Percentiles rank a stretch among this genome's conserved stretches.
Conservation (phyloP, 106 monocot species). For the Dioscorea dumetorum region DNA sequence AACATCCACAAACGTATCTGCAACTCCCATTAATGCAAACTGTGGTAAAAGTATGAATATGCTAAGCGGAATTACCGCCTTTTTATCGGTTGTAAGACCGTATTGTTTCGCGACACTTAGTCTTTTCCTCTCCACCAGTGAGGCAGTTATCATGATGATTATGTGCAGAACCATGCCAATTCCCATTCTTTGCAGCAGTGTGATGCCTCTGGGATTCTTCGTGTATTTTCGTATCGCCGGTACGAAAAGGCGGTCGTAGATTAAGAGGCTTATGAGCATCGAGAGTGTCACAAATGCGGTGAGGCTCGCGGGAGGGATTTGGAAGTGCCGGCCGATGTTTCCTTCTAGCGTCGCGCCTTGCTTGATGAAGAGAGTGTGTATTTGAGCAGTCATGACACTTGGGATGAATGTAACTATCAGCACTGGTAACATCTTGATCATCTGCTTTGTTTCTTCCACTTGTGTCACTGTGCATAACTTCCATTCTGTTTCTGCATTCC, state of each 20-base stretch:
- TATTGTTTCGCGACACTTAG: slow-evolving; percentile 7
- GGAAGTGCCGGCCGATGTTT: slow-evolving; percentile 13
- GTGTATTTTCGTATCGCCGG: slow-evolving; percentile 19
- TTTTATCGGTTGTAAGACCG: neutral
- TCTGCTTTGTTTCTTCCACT: slow-evolving; percentile 33
- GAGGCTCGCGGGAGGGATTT: slow-evolving; percentile 18
- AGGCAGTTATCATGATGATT: slow-evolving; percentile 29
- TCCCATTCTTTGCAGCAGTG: slow-evolving; percentile 37
- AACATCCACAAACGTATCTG: slow-evolving; percentile 49
- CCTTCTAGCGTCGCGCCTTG: slow-evolving; percentile 20
- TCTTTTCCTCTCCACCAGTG: slow-evolving; percentile 22
- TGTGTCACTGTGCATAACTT: slow-evolving; percentile 12
- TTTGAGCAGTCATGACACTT: slow-evolving; percentile 15
- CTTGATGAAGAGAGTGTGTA: slow-evolving; percentile 24
- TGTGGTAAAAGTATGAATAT: slow-evolving; percentile 52
- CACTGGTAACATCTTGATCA: slow-evolving; percentile 19
- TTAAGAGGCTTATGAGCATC: slow-evolving; percentile 39
- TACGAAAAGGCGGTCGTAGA: slow-evolving; percentile 41
- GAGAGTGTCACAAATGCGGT: slow-evolving; percentile 31
- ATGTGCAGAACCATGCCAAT: slow-evolving; percentile 33
- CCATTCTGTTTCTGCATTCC: slow-evolving; percentile 14
- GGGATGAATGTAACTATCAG: slow-evolving; percentile 10
- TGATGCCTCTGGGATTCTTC: slow-evolving; percentile 47
- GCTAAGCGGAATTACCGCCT: neutral
- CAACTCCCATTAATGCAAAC: slow-evolving; percentile 44